Percentiles rank a stretch among this genome's conserved stretches.
Evolutionary conservation across 75 land plant species (phyloP).

Genomic region (Picea glauca): DNA sequence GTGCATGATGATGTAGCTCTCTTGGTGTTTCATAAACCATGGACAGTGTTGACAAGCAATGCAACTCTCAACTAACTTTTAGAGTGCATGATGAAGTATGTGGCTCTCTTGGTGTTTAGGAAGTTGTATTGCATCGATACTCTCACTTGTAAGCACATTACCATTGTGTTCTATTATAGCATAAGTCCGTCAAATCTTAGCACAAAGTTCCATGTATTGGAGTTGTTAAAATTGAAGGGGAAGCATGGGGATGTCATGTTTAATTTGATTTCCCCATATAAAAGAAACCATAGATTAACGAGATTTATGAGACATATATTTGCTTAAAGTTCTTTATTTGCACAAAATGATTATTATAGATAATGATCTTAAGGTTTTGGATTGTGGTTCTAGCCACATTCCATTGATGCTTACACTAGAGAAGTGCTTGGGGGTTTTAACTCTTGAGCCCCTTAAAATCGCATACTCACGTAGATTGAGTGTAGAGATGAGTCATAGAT

Average conservation of each 20-base stretch:
- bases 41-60: too few relatives aligned
- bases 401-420: constrained; percentile 49
- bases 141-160: constrained; percentile 51
- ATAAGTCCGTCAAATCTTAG: constrained; percentile 43
- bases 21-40: constrained; percentile 34
- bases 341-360: constrained; percentile 73
- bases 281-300: constrained; percentile 61
- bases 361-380: constrained; percentile 44
- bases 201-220: constrained; percentile 41
- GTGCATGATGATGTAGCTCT: constrained; percentile 63
- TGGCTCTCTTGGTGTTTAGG: constrained; percentile 65
- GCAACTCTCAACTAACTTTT: constrained; percentile 29
- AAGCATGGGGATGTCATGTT: constrained; percentile 87
- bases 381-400: constrained; percentile 21
- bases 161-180: constrained; percentile 68
- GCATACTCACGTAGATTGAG: constrained; percentile 53
- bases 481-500: too few relatives aligned
- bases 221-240: constrained; percentile 72
- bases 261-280: constrained; percentile 70
- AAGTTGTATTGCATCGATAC: constrained; percentile 66
- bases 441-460: constrained; percentile 42
- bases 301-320: constrained; percentile 28
- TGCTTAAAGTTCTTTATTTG: constrained; percentile 55
- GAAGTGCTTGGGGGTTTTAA: constrained; percentile 69
- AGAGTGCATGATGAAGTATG: constrained; percentile 49